Conservation (phyloP, 2,329 filamentous ascomycete genomes). For the Huntiella bhutanensis region DNA sequence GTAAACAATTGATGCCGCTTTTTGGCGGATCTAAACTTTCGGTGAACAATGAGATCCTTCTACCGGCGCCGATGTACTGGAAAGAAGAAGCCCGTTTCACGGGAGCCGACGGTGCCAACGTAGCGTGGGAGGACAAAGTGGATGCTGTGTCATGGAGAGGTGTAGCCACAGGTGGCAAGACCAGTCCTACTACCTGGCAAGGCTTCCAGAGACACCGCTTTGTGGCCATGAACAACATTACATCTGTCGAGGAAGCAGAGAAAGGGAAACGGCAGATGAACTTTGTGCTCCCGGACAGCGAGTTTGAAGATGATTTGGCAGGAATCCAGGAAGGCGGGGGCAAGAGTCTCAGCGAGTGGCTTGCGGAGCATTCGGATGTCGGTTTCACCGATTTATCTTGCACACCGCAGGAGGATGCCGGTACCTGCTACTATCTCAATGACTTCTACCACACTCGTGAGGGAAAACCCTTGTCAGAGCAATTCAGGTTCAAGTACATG, state of each 20-base stretch:
- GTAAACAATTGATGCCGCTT: conserved; percentile 40
- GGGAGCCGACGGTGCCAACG: conserved; percentile 33
- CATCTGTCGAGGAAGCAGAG: conserved; percentile 33
- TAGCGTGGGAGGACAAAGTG: conserved; percentile 37
- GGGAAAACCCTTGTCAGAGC: conserved; percentile 24
- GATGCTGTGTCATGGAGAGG: conserved; percentile 43
- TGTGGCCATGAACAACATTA: conserved; percentile 52
- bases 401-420: conserved; percentile 22
- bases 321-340: conserved; percentile 18
- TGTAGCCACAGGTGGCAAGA: conserved; percentile 44
- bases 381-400: conserved; percentile 38
- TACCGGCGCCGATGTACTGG: conserved; percentile 53
- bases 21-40: conserved; percentile 51
- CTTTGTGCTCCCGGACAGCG: conserved; percentile 30
- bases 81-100: conserved; percentile 42
- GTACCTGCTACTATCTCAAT: conserved; percentile 60
- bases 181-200: conserved; percentile 43
- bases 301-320: conserved; percentile 28
- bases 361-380: conserved; percentile 29
- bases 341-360: conserved; percentile 29
- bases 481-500: conserved; percentile 48
- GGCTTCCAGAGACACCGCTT: conserved; percentile 61
- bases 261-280: conserved; percentile 27
- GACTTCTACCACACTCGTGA: conserved; percentile 58
- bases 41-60: conserved; percentile 51